Evolutionary conservation across 805 yeast genomes (phyloP).

Genomic region (Candida arabinofermentans): DNA sequence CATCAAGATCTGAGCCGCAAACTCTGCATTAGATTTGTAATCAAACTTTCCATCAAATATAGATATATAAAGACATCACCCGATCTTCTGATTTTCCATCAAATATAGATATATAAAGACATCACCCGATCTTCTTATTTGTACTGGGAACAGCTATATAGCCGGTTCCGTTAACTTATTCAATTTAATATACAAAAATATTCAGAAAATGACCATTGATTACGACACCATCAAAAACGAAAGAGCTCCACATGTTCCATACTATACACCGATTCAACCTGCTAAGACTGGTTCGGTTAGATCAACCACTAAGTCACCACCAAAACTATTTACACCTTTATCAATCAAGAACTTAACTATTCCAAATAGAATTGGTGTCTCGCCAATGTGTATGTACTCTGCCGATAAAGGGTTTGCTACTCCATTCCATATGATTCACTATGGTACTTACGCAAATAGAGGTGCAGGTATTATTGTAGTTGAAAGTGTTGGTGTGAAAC

Average conservation of each 20-base stretch:
- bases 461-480: conserved; percentile 47
- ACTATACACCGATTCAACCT: conserved; percentile 32
- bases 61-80: no score
- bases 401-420: conserved; percentile 39
- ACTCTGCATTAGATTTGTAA: no score
- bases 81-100: no score
- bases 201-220: conserved; percentile 2
- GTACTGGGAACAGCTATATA: no score
- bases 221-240: conserved; percentile 1
- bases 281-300: conserved; percentile 31
- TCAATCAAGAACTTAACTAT: conserved; percentile 36
- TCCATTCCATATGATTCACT: conserved; percentile 45
- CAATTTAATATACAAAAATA: background rate
- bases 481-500: conserved; percentile 35
- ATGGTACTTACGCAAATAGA: conserved; percentile 42
- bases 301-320: conserved; percentile 23
- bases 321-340: conserved; percentile 42
- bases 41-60: no score
- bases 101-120: no score
- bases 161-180: no score
- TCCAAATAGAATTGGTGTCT: conserved; percentile 50
- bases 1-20: no score
- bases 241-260: conserved; percentile 13
- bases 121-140: no score
- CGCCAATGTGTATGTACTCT: conserved; percentile 55